Base-by-base conservation (phyloP, 73 alveolate genomes). In the Urostyla sp. region DNA sequence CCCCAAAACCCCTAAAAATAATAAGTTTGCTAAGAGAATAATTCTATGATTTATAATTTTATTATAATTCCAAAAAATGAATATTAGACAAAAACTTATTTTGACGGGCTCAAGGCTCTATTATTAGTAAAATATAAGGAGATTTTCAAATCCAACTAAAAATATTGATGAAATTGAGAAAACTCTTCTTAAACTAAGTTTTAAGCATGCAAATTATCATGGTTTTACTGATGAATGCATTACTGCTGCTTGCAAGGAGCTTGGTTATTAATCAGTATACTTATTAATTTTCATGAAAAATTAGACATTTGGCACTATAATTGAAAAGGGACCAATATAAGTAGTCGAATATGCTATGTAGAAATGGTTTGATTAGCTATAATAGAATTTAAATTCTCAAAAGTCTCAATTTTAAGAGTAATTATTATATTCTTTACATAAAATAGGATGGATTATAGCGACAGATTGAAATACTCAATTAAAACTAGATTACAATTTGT, bases 301-400 rank as follows among this genome's bases (percentile, higher is more conserved):
- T 26, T 59, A 59, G 76, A 36, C 37, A 59, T 34, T 87, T 1
- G 78, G 73, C 10, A 87, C 76, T 7, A 34, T 83, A 38, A 46
- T 83, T 15, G 38, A 38, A 30, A 53, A 76, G 28, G 92, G 92
- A 6, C 74, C 92, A 18, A 44, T 46, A 11, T 87, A 83, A 11
- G 61, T 83, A 26, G 87, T 83, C 0, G 84, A 73, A 18, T 83
- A 38, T 46, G 69, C 92, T 18, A 83, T 83, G 92, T 82, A 83
- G 28, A 18, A 6, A 56, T 83, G 92, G 92, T 72, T 56, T 30
- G 20, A 58, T 38, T 18, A 58, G 67, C 18, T 74, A 76, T 54
- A 74, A 38, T 57, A 74, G 55, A 61, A 55, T 54, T 23, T 74
- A 15, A n/a, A 1, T n/a, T n/a, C n/a, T n/a, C n/a, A n/a, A 31